Conservation (phyloP, 768 basidiomycete species). For the Pleurotus giganteus region DNA sequence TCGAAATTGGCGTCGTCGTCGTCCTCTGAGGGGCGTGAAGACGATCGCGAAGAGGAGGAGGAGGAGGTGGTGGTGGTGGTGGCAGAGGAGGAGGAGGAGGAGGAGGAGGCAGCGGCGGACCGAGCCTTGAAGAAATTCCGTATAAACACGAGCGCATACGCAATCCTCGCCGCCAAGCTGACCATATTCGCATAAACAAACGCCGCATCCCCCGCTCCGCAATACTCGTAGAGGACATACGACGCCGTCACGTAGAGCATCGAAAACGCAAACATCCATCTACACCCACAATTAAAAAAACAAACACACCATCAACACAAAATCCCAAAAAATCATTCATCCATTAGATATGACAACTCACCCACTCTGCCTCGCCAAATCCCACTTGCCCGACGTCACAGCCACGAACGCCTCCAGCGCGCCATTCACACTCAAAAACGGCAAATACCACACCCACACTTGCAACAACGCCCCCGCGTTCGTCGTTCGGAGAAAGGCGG, state of each 20-base stretch:
- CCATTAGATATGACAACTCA: slow-evolving; percentile 20
- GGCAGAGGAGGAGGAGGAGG: not conserved
- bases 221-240: slow-evolving; percentile 37
- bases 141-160: slow-evolving; percentile 55
- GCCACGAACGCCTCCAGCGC: slow-evolving; percentile 89
- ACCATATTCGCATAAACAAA: slow-evolving; percentile 76
- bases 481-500: slow-evolving; percentile 60
- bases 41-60: too few species aligned
- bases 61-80: not conserved
- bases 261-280: slow-evolving; percentile 82
- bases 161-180: slow-evolving; percentile 61
- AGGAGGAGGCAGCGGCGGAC: not conserved
- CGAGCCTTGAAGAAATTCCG: slow-evolving; percentile 40
- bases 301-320: not conserved
- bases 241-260: slow-evolving; percentile 59
- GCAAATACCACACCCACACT: slow-evolving; percentile 88
- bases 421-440: slow-evolving; percentile 87
- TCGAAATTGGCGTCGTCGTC: not conserved
- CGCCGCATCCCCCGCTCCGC: slow-evolving; percentile 59
- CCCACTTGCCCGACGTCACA: slow-evolving; percentile 64
- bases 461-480: slow-evolving; percentile 77
- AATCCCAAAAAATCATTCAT: not conserved
- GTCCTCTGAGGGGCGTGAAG: not conserved
- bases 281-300: slow-evolving; percentile 17
- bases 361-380: slow-evolving; percentile 71